Percentiles rank a stretch among this genome's conserved stretches.
phyloP scores from a whole-genome alignment of 768 basidiomycete genomes.

The Amanita fuliginea region DNA sequence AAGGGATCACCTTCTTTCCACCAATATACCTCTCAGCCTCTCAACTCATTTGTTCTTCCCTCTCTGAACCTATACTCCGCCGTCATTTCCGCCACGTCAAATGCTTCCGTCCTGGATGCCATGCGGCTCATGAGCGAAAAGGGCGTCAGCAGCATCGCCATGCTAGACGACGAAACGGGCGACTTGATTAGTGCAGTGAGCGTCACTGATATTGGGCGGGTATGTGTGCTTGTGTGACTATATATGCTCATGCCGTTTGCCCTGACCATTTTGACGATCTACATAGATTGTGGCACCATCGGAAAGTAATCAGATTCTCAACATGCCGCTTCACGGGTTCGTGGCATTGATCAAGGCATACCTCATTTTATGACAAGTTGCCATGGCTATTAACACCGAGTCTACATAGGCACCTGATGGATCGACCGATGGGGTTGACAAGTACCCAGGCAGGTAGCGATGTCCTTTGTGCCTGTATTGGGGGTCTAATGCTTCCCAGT shows the following conservation, averaged over 20 bases:
- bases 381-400: neutral
- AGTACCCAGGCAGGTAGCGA: conserved; percentile 50
- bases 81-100: conserved; percentile 53
- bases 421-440: conserved; percentile 69
- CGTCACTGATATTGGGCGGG: conserved; percentile 76
- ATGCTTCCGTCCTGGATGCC: conserved; percentile 59
- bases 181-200: conserved; percentile 65
- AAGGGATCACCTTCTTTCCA: conserved; percentile 33
- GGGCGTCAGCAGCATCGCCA: conserved; percentile 76
- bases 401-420: conserved; percentile 63
- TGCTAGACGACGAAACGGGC: conserved; percentile 55
- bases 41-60: conserved; percentile 46
- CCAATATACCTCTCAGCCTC: conserved; percentile 40
- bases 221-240: no score
- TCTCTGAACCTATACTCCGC: conserved; percentile 52
- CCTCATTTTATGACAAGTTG: neutral
- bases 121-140: conserved; percentile 83
- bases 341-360: conserved; percentile 62
- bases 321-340: conserved; percentile 58
- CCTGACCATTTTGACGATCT: neutral
- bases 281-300: conserved; percentile 78
- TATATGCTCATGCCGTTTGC: neutral
- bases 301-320: conserved; percentile 68
- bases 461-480: neutral
- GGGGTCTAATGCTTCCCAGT: conserved; percentile 27